phyloP scores from a whole-genome alignment of 768 basidiomycete species.

The Mycena filopes region DNA sequence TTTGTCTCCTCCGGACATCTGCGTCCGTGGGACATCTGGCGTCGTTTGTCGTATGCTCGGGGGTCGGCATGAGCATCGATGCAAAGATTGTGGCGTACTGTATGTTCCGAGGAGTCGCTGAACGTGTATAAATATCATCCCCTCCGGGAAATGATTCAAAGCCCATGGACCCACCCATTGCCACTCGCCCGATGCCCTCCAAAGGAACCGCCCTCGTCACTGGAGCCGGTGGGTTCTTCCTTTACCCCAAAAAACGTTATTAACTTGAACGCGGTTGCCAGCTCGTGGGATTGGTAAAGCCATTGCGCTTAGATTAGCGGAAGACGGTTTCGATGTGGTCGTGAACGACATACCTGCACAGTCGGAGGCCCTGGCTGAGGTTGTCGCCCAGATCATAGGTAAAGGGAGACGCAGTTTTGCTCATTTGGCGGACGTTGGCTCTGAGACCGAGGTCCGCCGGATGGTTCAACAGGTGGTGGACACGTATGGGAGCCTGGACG shows the following conservation, averaged over 20 bases:
- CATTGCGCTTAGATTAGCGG: constrained; percentile 53
- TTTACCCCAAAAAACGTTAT: constrained; percentile 27
- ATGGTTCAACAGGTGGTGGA: constrained; percentile 42
- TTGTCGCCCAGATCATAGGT: constrained; percentile 40
- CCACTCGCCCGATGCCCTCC: neutral
- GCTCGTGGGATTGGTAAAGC: constrained; percentile 56
- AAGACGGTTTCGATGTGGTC: constrained; percentile 52
- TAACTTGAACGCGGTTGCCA: neutral
- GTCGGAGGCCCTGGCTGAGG: constrained; percentile 35
- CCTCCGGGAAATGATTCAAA: no score
- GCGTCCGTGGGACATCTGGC: no score
- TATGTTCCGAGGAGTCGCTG: no score
- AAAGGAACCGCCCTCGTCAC: constrained; percentile 47
- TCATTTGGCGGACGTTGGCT: constrained; percentile 44
- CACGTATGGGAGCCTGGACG: constrained; percentile 45
- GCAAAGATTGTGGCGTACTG: no score
- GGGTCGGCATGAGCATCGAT: no score
- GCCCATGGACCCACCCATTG: neutral
- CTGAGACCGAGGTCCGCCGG: constrained; percentile 48
- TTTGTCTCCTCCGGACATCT: no score
- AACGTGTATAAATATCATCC: no score
- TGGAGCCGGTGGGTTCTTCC: constrained; percentile 42
- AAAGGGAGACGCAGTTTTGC: constrained; percentile 26
- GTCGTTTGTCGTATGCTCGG: no score
- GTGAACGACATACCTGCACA: constrained; percentile 50